A percentile compares a stretch with the other conserved stretches of the same genome.
These are phyloP conservation scores for Yarrowia phangngaensis DNA, from an alignment of 805 yeast genomes.

Conservation along the genomic window DNA sequence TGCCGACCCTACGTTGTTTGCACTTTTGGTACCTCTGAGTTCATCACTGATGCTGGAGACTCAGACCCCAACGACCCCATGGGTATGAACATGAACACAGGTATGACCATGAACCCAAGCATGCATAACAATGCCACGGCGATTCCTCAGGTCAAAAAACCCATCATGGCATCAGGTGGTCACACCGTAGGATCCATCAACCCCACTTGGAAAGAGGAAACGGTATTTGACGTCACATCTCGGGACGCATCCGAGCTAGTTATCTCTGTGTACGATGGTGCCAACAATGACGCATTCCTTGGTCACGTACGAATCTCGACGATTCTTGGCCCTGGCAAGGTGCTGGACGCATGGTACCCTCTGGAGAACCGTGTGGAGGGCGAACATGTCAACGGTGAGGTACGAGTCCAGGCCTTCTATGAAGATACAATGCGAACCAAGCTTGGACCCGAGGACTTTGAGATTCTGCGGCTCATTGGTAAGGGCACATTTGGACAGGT, in stretches of 20 bases:
- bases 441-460: slow-evolving; percentile 87
- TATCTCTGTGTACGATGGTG: slow-evolving; percentile 85
- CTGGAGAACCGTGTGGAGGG: slow-evolving; percentile 70
- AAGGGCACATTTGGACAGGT: slow-evolving; percentile 98
- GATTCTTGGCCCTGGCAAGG: slow-evolving; percentile 38
- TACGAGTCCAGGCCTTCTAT: slow-evolving; percentile 71
- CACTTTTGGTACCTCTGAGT: slow-evolving; percentile 50
- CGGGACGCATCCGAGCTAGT: slow-evolving; percentile 81
- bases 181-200: slow-evolving; percentile 42
- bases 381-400: slow-evolving; percentile 72
- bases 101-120: slow-evolving; percentile 28
- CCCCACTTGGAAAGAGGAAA: slow-evolving; percentile 90
- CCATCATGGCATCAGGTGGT: slow-evolving; percentile 16
- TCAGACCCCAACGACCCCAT: slow-evolving; percentile 20
- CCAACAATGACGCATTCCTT: slow-evolving; percentile 72
- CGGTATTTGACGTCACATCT: slow-evolving; percentile 78
- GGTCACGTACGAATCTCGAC: slow-evolving; percentile 81
- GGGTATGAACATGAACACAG: slow-evolving; percentile 26
- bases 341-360: slow-evolving; percentile 65
- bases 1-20: slow-evolving; percentile 54
- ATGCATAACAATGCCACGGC: not conserved
- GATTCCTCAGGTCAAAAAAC: slow-evolving; percentile 3
- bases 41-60: slow-evolving; percentile 62
- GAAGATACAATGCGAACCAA: slow-evolving; percentile 43
- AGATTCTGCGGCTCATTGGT: slow-evolving; percentile 82